phyloP scores from a whole-genome alignment of 257 asterid genomes.

The Nicotiana benthamiana region DNA sequence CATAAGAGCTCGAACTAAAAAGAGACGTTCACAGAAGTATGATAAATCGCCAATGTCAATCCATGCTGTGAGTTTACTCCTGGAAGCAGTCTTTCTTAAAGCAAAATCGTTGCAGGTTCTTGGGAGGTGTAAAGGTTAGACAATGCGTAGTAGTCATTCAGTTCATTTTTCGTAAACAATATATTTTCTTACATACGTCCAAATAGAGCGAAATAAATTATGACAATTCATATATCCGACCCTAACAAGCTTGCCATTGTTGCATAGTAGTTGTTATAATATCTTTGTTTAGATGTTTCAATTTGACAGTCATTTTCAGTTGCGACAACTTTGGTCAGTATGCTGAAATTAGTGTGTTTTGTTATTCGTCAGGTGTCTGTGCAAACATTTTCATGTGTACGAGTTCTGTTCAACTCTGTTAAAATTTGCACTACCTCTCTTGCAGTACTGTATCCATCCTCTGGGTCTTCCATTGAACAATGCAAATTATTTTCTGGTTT shows the following conservation, averaged over 20 bases:
- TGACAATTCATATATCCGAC: background rate
- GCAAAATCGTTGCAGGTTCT: slow-evolving; percentile 78
- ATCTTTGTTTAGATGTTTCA: background rate
- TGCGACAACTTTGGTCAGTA: background rate
- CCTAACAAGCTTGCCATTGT: background rate
- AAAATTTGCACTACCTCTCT: background rate
- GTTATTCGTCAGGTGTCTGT: background rate
- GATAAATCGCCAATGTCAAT: slow-evolving; percentile 66
- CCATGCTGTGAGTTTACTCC: slow-evolving; percentile 75
- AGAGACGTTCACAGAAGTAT: slow-evolving; percentile 44
- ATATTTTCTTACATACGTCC: background rate
- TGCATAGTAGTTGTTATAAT: background rate
- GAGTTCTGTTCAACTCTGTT: background rate
- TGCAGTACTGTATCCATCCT: background rate
- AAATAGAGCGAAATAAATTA: background rate
- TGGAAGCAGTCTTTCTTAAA: slow-evolving; percentile 79
- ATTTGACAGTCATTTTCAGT: background rate
- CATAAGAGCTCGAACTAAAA: slow-evolving; percentile 40
- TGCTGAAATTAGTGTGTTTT: background rate
- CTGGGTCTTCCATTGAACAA: background rate
- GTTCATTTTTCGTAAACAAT: background rate
- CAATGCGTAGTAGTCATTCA: background rate
- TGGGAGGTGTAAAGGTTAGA: slow-evolving; percentile 76
- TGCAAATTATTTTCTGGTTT: background rate
- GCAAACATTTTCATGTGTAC: background rate